Evolutionary conservation across 306 rosid species (phyloP), one percentile per base, ranked within the genome.

Genomic region (Sindora glabra): DNA sequence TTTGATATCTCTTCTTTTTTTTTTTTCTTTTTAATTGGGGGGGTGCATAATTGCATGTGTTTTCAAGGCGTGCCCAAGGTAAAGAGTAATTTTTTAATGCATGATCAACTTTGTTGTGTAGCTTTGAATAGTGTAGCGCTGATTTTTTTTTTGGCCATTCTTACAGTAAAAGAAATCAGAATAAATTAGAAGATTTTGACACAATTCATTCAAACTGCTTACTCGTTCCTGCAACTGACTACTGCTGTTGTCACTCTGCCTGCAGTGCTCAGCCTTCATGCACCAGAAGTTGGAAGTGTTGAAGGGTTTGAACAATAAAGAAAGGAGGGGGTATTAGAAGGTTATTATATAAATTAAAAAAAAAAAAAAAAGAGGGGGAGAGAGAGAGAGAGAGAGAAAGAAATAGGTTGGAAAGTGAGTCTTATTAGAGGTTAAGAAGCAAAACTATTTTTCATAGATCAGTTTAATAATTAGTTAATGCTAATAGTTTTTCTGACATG

Each of bases 221-320:
- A 16, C 3, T 24, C 42, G 59, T 61, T 53, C 63, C 67, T 66
- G 36, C 16, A 34, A 25, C 63, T 48, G 57, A 40, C 12, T 56
- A 29, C 34, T 29, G 49, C 34, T 59, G 13, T 46, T 16, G 18
- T 24, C 47, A 34, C 66, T 49, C 56, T 70, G 56, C 39, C 45
- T 65, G 44, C 58, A 47, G 54, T 63, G 17, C 54, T 41, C 11
- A 27, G 49, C 19, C 34, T 48, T 59, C 16, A 37, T 70, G 66
- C 47, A 26, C 59, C 63, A 27, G 23, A 47, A 74, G 45, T 67
- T 47, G 30, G 44, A 56, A 68, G 18, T 48, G 49, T 62, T 49
- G 25, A 57, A 14, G 17, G 40, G 68, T 40, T 63, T 68, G 50
- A 41, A 36, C 1, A 2, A 29, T 30, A 15, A 17, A 37, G 48